phyloP scores from a whole-genome alignment of 495 filamentous ascomycete species.

The Penicillium parvum region DNA sequence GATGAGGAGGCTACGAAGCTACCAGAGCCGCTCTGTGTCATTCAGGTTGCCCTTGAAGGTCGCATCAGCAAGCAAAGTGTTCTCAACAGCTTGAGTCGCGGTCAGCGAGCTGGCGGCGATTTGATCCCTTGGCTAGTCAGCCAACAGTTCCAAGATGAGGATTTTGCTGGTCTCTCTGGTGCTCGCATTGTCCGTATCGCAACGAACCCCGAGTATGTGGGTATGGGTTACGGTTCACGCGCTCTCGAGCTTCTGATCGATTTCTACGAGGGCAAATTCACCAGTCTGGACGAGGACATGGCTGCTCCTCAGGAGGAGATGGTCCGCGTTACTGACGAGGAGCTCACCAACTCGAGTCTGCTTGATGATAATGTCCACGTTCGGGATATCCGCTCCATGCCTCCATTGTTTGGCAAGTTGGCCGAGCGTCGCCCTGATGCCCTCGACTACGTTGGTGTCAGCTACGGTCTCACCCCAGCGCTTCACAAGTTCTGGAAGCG shows the following conservation, averaged over 20 bases:
- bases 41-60: slow-evolving; percentile 93
- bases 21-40: slow-evolving; percentile 90
- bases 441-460: slow-evolving; percentile 92
- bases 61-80: slow-evolving; percentile 91
- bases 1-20: slow-evolving; percentile 70
- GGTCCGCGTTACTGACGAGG: slow-evolving; percentile 76
- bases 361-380: slow-evolving; percentile 84
- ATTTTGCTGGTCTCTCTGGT: slow-evolving; percentile 90
- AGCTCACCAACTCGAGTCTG: slow-evolving; percentile 72
- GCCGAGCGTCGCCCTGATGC: slow-evolving; percentile 73
- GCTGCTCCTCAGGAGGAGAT: slow-evolving; percentile 51
- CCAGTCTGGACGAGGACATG: slow-evolving; percentile 66
- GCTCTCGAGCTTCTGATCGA: slow-evolving; percentile 81
- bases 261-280: slow-evolving; percentile 94
- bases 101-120: slow-evolving; percentile 87
- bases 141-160: slow-evolving; percentile 97
- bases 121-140: slow-evolving; percentile 97
- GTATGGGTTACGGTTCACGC: slow-evolving; percentile 90
- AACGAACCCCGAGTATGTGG: slow-evolving; percentile 90
- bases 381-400: slow-evolving; percentile 85
- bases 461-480: slow-evolving; percentile 81
- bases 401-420: slow-evolving; percentile 86
- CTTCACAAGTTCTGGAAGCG: slow-evolving; percentile 98
- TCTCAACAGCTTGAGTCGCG: slow-evolving; percentile 79
- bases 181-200: slow-evolving; percentile 93